Percentiles rank a stretch among this genome's conserved stretches.
Evolutionary conservation across 805 yeast species (phyloP).

Genomic region (Candida endomychidarum): DNA sequence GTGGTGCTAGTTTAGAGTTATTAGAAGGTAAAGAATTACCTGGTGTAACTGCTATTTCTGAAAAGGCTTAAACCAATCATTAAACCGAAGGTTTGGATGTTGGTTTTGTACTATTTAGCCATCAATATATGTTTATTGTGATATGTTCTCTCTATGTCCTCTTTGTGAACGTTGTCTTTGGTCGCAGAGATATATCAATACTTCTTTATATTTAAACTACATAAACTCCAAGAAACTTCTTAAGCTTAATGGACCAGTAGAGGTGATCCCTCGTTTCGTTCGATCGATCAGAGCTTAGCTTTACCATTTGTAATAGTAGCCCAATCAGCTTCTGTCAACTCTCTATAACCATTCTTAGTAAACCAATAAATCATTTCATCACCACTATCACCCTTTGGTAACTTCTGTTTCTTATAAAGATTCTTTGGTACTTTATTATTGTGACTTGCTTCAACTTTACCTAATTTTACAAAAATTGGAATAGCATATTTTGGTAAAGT

Average conservation of each 20-base stretch:
- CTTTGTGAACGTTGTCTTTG: too few relatives aligned
- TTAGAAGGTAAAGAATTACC: constrained; percentile 98
- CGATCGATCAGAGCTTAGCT: constrained; percentile 31
- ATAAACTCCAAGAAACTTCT: neutral
- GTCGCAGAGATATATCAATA: constrained; percentile 1
- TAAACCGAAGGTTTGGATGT: too few relatives aligned
- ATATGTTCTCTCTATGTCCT: too few relatives aligned
- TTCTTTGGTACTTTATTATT: constrained; percentile 82
- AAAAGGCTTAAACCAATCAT: constrained; percentile 45
- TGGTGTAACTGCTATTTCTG: constrained; percentile 92
- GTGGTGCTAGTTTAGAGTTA: constrained; percentile 99
- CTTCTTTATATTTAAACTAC: neutral
- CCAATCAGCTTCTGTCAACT: constrained; percentile 62
- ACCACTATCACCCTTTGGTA: constrained; percentile 66
- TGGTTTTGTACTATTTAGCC: too few relatives aligned
- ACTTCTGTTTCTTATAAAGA: constrained; percentile 60
- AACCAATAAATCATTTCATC: constrained; percentile 72
- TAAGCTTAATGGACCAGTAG: too few relatives aligned
- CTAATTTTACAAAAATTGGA: constrained; percentile 75
- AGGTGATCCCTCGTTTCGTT: too few relatives aligned
- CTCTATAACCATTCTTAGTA: constrained; percentile 53
- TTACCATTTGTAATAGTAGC: constrained; percentile 32
- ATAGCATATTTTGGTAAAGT: constrained; percentile 81
- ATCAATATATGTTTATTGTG: too few relatives aligned
- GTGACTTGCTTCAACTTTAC: constrained; percentile 62